These are phyloP conservation scores for Athelia sp. DNA, from an alignment of 1,284 basidiomycete genomes.

Conservation along the genomic window DNA sequence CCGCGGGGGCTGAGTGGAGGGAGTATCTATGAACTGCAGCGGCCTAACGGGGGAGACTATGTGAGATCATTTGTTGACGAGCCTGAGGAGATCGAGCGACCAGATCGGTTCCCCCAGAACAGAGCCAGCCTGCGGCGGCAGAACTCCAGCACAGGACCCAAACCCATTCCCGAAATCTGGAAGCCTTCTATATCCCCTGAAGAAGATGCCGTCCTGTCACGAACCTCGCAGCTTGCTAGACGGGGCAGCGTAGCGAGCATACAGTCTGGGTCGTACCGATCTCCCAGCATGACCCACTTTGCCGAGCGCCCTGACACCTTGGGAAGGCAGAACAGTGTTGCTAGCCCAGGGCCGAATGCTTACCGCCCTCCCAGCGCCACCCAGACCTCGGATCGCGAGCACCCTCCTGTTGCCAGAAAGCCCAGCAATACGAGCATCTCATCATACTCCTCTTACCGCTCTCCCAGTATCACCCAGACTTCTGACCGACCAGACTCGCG, in stretches of 20 bases:
- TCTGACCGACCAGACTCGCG: not conserved
- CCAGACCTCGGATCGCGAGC: not conserved
- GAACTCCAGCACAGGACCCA: conserved; percentile 20
- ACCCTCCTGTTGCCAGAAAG: not conserved
- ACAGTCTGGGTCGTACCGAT: conserved; percentile 26
- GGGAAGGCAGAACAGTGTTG: not conserved
- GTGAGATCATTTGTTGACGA: conserved; percentile 15
- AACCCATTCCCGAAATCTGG: conserved; percentile 34
- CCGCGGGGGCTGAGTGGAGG: not conserved
- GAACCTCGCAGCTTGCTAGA: conserved; percentile 26
- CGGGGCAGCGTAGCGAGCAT: conserved; percentile 34
- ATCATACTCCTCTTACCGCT: not conserved
- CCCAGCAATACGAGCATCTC: not conserved
- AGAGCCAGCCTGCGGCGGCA: conserved; percentile 21
- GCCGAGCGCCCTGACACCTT: not conserved
- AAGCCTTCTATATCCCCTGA: conserved; percentile 36
- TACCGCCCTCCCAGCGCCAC: not conserved
- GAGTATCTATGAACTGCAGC: not conserved
- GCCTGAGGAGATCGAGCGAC: conserved; percentile 15
- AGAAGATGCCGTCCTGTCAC: conserved; percentile 33
- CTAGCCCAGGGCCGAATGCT: not conserved
- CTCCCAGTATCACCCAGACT: not conserved
- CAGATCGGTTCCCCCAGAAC: conserved; percentile 15
- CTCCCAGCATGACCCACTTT: conserved; percentile 11
- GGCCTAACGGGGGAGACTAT: not conserved